Base-by-base conservation (phyloP, 495 filamentous ascomycete species). In the Penicillium herquei region DNA sequence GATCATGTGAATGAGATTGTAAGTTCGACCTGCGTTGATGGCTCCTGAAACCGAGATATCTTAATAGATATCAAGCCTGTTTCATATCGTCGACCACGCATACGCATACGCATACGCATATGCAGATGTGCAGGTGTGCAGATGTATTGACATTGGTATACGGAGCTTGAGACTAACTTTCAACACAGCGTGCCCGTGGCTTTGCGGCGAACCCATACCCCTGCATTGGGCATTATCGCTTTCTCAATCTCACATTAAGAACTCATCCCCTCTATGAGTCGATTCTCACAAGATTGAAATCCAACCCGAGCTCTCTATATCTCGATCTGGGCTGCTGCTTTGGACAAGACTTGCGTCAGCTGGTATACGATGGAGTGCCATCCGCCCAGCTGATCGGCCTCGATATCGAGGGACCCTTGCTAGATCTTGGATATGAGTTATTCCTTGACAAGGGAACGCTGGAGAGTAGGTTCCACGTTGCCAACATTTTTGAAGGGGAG, bases 351-450 rank as follows among this genome's bases (percentile, higher is more conserved):
- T 41, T 79, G 7, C 74, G 78, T 5, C 64, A 75, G 42, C 66
- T 81, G 1, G 63, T 67, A 5, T 63, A 63, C 33, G 77, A 84
- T 51, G 79, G 82, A 1, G 79, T 64, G 0, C 70, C 65, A 0
- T 53, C 67, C 0, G 37, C 53, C 0, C 70, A 76, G 6, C 57
- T 81, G 30, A 73, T 71, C 58, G 81, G 77, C n/a, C 64, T 68
- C 9, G 80, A 85, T 44, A 56, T 81, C 7, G 52, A 70, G 12
- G 45, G 64, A 7, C 67, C 71, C 16, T 79, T 81, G 54, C 70
- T 84, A 39, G 65, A 76, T 1, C 58, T 83, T 1, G 78, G 77
- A 1, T 80, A 72, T 49, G 73, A 79, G 5, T 65, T 83, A 1
- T 84, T 83, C 54, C 48, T 62, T 1, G 79, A 84, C 58, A 51